Base-by-base conservation (phyloP, 1,284 basidiomycete genomes). In the Tremellales sp. region DNA sequence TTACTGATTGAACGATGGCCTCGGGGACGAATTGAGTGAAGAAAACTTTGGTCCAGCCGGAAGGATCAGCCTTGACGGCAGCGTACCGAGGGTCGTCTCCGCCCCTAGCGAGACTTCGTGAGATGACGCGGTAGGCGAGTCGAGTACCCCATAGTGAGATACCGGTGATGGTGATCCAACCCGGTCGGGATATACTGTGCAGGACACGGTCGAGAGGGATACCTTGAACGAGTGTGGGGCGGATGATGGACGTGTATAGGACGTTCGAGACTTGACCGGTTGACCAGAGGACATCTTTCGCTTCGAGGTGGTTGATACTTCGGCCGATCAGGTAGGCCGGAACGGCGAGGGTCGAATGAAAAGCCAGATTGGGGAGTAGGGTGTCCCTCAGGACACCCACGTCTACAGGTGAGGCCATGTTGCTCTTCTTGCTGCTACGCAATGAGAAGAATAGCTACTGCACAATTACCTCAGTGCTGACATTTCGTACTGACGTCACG, bases 261-360 rank as follows among this genome's bases (percentile, higher is more conserved):
- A 51, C 57, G 24, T 53, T 58, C 23, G 47, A 27, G 27, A 58
- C 48, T 45, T 57, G 53, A 27, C 54, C 58, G 10, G 47, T 44
- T 4, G 53, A 39, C 60, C 60, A 62, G 31, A 64, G 46, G 29
- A 43, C 45, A 40, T 64, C 62, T 44, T 59, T 62, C 22, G 43
- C 45, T 33, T 57, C 50, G 24, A 57, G 19, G 5, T 40, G 36
- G 23, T 53, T 46, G 31, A 47, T 40, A 2, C 40, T 17, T 6
- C 58, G 58, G 2, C 51, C 46, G 26, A 58, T 37, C 21, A 49
- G 43, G 46, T 59, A 62, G 7, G 53, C 46, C 12, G 56, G 51
- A 23, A 56, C 31, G 12, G 56, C 49, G 36, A 62, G 52, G 17
- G 54, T 49, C 6, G 53, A 36, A 40, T 58, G 56, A 26, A 64